Conservation (phyloP, 129 eudicot genomes). For the Saposhnikovia divaricata region DNA sequence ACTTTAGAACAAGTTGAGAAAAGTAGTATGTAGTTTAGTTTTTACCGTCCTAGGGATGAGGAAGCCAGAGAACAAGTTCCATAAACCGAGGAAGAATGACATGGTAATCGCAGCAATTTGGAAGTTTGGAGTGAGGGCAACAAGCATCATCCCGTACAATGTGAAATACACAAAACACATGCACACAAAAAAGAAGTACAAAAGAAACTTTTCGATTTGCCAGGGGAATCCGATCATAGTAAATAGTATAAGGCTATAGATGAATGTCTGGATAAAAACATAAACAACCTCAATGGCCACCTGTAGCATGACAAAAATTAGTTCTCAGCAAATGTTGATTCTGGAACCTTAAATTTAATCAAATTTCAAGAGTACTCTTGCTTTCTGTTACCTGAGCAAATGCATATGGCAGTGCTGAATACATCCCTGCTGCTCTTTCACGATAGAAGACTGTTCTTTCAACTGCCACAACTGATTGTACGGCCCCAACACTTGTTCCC, state of each 20-base stretch:
- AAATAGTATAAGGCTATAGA: slow-evolving; percentile 46
- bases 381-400: slow-evolving; percentile 40
- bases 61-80: slow-evolving; percentile 71
- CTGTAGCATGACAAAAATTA: slow-evolving; percentile 14
- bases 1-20: background rate
- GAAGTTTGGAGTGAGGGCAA: slow-evolving; percentile 54
- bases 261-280: slow-evolving; percentile 32
- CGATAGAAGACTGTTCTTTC: slow-evolving; percentile 56
- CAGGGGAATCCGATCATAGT: slow-evolving; percentile 62
- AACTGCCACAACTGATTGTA: slow-evolving; percentile 47
- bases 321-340: background rate
- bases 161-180: slow-evolving; percentile 59
- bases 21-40: background rate
- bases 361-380: background rate
- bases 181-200: slow-evolving; percentile 44
- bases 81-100: slow-evolving; percentile 62
- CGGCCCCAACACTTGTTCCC: slow-evolving; percentile 40
- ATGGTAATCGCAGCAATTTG: slow-evolving; percentile 53
- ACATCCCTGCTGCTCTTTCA: slow-evolving; percentile 67
- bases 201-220: slow-evolving; percentile 42
- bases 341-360: background rate
- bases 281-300: slow-evolving; percentile 50
- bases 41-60: slow-evolving; percentile 45
- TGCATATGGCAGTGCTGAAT: slow-evolving; percentile 57
- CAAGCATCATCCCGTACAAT: slow-evolving; percentile 63